Evolutionary conservation across 352 stramenopile genomes (phyloP).

Genomic region (Globisporangium ultimum): DNA sequence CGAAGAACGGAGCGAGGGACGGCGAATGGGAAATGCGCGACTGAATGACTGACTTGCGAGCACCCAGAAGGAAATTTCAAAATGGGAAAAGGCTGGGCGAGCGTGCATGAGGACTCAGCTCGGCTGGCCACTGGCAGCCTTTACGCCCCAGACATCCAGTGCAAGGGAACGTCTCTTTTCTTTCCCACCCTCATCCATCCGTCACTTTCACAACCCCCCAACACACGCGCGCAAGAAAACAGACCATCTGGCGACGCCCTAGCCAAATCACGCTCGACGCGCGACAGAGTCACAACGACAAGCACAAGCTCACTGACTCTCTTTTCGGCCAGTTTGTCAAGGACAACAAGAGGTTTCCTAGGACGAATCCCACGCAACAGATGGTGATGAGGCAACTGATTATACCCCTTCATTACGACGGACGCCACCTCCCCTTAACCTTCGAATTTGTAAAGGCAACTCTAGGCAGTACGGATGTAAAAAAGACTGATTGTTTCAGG

Average conservation of each 20-base stretch:
- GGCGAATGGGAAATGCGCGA: conserved; percentile 10
- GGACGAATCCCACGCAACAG: neutral
- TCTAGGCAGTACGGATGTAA: too few species aligned
- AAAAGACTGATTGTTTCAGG: too few species aligned
- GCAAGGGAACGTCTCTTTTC: neutral
- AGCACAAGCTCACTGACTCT: neutral
- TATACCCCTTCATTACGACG: too few species aligned
- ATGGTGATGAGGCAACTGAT: too few species aligned
- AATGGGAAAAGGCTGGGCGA: conserved; percentile 9
- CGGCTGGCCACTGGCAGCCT: too few species aligned
- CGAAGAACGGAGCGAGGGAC: conserved; percentile 3
- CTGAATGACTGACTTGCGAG: conserved; percentile 4
- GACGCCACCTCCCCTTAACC: too few species aligned
- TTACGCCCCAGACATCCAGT: neutral
- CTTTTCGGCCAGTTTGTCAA: neutral
- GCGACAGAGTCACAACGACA: neutral
- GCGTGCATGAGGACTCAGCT: neutral
- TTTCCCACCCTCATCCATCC: neutral
- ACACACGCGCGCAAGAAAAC: neutral
- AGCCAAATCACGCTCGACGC: neutral
- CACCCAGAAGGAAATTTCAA: conserved; percentile 11
- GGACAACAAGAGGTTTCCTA: neutral
- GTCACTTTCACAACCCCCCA: neutral
- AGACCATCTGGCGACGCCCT: neutral
- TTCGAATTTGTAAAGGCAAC: too few species aligned